Base-by-base conservation (phyloP, 129 eudicot genomes). In the Deinandra increscens region DNA sequence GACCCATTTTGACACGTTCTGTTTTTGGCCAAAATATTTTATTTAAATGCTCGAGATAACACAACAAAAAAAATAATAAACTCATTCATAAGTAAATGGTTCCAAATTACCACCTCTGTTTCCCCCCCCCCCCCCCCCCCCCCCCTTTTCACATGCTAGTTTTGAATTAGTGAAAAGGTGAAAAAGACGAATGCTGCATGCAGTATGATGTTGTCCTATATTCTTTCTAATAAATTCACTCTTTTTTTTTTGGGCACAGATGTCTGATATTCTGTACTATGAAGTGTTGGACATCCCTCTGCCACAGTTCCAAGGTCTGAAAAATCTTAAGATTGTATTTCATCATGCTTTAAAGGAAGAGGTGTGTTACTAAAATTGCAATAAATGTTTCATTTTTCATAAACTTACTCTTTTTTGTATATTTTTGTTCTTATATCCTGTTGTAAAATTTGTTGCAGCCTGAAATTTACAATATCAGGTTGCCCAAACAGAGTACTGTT, bases 401-500 rank as follows among this genome's bases (percentile, higher is more conserved):
- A 1, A 58, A 58, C 9, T 2, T 29, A 5, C 29, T 55, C 26
- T 23, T 12, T 33, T n/a, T 12, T 58, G 18, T 18, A 23, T 14
- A 17, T 7, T 44, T 61, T 60, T 61, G 7, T 41, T 60, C 42
- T 42, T 62, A 44, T 51, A 56, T 29, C 39, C 38, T 56, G 63
- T 14, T 56, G 39, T 58, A 11, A 10, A 7, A 34, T 15, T 19
- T 46, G 48, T 46, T 60, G 70, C 90, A 93, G 98, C 85, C 86
- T 22, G 81, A 72, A 17, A 77, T 93, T 50, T 97, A 86, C 74
- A 86, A 86, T 68, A 82, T 93, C 53, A 85, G 98, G 78, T 65
- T 93, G 82, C 95, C 92, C 17, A 93, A 93, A 50, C 98, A 83
- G 73, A 93, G 98, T 80, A 93, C 95, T 48, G 98, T 93, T n/a